phyloP scores from a whole-genome alignment of 2,329 filamentous ascomycete genomes.

The Penicillium psychrosexuale region DNA sequence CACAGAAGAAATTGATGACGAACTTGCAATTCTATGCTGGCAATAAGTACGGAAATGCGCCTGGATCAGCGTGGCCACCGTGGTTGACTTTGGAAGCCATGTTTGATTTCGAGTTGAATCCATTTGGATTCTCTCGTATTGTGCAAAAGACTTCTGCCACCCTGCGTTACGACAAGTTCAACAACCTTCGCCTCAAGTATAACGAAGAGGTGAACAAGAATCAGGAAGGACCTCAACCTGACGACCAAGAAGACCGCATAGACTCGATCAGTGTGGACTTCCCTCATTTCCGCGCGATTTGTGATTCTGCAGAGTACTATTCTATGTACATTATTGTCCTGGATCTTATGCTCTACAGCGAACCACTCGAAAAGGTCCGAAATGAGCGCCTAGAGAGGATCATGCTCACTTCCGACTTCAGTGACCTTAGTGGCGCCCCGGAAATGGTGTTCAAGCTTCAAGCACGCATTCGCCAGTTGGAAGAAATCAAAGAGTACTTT shows the following conservation, averaged over 20 bases:
- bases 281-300: constrained; percentile 87
- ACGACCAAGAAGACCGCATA: constrained; percentile 69
- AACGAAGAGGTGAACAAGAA: constrained; percentile 83
- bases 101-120: constrained; percentile 91
- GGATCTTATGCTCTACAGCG: constrained; percentile 91
- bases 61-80: constrained; percentile 87
- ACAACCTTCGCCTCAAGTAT: constrained; percentile 92
- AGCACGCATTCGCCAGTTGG: constrained; percentile 85
- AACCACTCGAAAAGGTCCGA: constrained; percentile 95
- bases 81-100: constrained; percentile 99
- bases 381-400: constrained; percentile 96
- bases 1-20: constrained; percentile 84
- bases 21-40: constrained; percentile 91
- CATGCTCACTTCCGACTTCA: constrained; percentile 97
- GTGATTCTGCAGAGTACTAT: constrained; percentile 96
- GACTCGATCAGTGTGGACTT: constrained; percentile 98
- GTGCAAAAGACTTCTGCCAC: constrained; percentile 95
- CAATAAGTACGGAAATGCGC: constrained; percentile 82
- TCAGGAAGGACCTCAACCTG: constrained; percentile 37
- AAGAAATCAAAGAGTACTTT: constrained; percentile 96
- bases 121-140: constrained; percentile 96
- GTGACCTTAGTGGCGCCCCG: constrained; percentile 87
- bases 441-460: constrained; percentile 90
- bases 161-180: constrained; percentile 96
- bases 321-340: constrained; percentile 97